phyloP scores from a whole-genome alignment of 73 alveolate genomes.

The Blepharisma stoltei region DNA sequence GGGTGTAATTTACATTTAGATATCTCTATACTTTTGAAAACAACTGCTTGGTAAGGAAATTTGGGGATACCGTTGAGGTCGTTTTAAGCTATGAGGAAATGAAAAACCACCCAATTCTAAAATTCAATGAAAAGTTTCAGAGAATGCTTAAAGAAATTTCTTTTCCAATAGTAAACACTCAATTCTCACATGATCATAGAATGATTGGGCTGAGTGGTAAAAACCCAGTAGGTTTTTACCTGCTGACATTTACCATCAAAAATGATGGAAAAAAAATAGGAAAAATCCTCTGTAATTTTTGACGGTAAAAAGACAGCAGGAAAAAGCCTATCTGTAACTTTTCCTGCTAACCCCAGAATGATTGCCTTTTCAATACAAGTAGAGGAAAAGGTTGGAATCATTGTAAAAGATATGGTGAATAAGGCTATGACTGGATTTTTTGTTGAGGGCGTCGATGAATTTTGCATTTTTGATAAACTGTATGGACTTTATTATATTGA shows the following conservation, averaged over 20 bases:
- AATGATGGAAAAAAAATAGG: too few relatives aligned
- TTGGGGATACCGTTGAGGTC: background rate
- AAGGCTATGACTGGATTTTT: conserved; percentile 20
- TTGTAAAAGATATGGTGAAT: conserved; percentile 15
- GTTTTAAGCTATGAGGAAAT: conserved; percentile 11
- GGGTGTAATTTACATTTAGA: conserved; percentile 20
- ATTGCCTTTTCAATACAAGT: too few relatives aligned
- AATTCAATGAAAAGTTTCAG: background rate
- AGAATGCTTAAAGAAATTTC: background rate
- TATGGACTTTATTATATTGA: conserved; percentile 27
- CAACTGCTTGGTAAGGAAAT: background rate
- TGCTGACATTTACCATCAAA: too few relatives aligned
- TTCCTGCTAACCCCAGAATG: too few relatives aligned
- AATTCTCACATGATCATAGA: conserved; percentile 16
- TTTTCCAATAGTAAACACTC: background rate
- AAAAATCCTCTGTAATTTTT: too few relatives aligned
- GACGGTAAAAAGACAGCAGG: too few relatives aligned
- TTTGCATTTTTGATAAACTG: conserved; percentile 20
- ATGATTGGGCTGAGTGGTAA: background rate
- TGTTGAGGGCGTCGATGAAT: background rate
- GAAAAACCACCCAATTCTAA: conserved; percentile 1
- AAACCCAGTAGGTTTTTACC: too few relatives aligned
- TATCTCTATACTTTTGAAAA: background rate
- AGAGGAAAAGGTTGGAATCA: background rate
- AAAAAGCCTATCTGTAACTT: too few relatives aligned